Conservation (phyloP, 371 early-diverging fungal genomes). For the Nosema muscidifuracis region DNA sequence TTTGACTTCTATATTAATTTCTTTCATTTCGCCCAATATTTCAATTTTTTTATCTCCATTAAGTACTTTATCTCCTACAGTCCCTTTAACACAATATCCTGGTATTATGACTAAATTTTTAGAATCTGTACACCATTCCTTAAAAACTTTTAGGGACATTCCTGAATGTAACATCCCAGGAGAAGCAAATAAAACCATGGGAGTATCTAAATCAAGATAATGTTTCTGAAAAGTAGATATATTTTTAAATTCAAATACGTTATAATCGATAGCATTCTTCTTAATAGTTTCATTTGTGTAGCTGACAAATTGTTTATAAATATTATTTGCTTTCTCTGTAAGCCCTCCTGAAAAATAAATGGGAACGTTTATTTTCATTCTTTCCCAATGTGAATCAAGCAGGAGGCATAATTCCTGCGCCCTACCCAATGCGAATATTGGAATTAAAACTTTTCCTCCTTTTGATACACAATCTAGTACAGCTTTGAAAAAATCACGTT, state of each 20-base stretch:
- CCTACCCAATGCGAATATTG: constrained; percentile 84
- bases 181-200: constrained; percentile 84
- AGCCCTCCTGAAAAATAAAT: constrained; percentile 85
- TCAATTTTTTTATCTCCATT: constrained; percentile 72
- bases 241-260: constrained; percentile 85
- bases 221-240: constrained; percentile 72
- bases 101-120: constrained; percentile 77
- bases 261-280: constrained; percentile 69
- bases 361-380: constrained; percentile 74
- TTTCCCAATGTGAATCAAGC: constrained; percentile 85
- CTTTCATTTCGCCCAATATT: constrained; percentile 71
- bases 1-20: constrained; percentile 80
- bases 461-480: constrained; percentile 73
- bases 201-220: constrained; percentile 68
- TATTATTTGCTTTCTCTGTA: constrained; percentile 79
- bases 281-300: constrained; percentile 88
- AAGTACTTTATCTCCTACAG: constrained; percentile 83
- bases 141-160: constrained; percentile 72
- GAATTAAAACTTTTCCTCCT: constrained; percentile 85
- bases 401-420: constrained; percentile 87
- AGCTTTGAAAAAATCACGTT: constrained; percentile 79
- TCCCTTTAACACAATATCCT: constrained; percentile 80
- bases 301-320: constrained; percentile 79
- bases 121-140: constrained; percentile 74
- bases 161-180: constrained; percentile 74